Evolutionary conservation across 169 alveolate genomes (phyloP).

Genomic region (Plasmodium adleri): DNA sequence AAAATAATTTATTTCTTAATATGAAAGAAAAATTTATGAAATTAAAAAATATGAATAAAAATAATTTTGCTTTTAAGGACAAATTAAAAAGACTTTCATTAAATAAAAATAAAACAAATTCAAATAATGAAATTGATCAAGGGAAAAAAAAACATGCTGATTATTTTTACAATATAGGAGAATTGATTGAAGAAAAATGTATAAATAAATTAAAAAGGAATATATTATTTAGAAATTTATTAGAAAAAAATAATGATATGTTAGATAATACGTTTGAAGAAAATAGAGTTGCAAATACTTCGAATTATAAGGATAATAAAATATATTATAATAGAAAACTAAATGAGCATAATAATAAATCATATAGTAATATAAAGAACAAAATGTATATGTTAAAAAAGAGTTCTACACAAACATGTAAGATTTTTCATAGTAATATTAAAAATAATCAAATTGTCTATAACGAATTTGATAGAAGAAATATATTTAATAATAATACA

Average conservation of each 20-base stretch:
- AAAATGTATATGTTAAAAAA: slow-evolving; percentile 8
- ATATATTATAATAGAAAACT: neutral
- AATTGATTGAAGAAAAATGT: slow-evolving; percentile 3
- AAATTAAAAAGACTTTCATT: slow-evolving; percentile 7
- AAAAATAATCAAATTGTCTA: neutral
- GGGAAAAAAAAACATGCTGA: slow-evolving; percentile 13
- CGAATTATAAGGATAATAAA: neutral
- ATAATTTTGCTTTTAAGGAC: slow-evolving; percentile 34
- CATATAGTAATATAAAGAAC: neutral
- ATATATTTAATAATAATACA: neutral
- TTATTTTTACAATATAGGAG: neutral
- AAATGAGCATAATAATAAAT: slow-evolving; percentile 18
- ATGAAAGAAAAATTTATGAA: slow-evolving; percentile 44
- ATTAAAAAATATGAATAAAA: slow-evolving; percentile 55
- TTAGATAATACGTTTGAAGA: slow-evolving; percentile 6
- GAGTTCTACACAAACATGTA: neutral
- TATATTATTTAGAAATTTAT: neutral
- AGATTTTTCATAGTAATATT: neutral
- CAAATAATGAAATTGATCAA: slow-evolving; percentile 22
- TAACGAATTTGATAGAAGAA: slow-evolving; percentile 1
- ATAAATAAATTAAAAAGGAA: slow-evolving; percentile 9
- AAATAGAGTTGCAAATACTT: neutral
- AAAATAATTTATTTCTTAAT: slow-evolving; percentile 23
- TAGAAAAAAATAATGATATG: slow-evolving; percentile 32
- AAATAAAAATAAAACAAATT: neutral